Conservation (phyloP, 768 basidiomycete species). For the Gelatoporia subvermispora region DNA sequence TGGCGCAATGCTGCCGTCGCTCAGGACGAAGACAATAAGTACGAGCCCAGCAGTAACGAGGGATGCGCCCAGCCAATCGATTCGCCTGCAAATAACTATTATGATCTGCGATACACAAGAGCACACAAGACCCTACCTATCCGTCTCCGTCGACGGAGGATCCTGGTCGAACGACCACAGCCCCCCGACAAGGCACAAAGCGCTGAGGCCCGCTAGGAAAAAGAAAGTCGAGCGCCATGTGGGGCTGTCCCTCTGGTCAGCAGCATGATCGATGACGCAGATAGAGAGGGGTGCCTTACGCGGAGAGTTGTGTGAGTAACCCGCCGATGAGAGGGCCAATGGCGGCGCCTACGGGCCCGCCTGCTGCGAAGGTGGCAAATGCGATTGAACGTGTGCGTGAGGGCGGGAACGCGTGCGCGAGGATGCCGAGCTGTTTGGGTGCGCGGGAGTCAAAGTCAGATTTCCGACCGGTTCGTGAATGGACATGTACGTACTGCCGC, state of each 20-base stretch:
- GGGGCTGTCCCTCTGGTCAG: too few species aligned
- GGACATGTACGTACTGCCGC: conserved; percentile 63
- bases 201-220: conserved; percentile 52
- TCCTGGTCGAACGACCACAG: conserved; percentile 62
- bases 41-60: conserved; percentile 63
- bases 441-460: too few species aligned
- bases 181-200: conserved; percentile 47
- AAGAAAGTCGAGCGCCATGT: conserved; percentile 72
- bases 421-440: conserved; percentile 72
- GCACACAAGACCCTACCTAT: conserved; percentile 12
- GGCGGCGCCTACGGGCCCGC: conserved; percentile 76
- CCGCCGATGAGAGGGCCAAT: conserved; percentile 70
- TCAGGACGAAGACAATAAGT: conserved; percentile 68
- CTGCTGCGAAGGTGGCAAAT: conserved; percentile 81
- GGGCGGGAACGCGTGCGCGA: conserved; percentile 73
- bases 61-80: conserved; percentile 77
- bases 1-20: conserved; percentile 55
- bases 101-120: too few species aligned
- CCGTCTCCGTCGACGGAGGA: conserved; percentile 23
- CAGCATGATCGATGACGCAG: too few species aligned
- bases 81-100: conserved; percentile 24
- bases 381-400: conserved; percentile 66
- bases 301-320: conserved; percentile 51
- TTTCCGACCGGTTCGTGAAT: too few species aligned
- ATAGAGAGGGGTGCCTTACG: too few species aligned